phyloP scores from a whole-genome alignment of 2,329 filamentous ascomycete species.

The Zasmidium citrigriseum region DNA sequence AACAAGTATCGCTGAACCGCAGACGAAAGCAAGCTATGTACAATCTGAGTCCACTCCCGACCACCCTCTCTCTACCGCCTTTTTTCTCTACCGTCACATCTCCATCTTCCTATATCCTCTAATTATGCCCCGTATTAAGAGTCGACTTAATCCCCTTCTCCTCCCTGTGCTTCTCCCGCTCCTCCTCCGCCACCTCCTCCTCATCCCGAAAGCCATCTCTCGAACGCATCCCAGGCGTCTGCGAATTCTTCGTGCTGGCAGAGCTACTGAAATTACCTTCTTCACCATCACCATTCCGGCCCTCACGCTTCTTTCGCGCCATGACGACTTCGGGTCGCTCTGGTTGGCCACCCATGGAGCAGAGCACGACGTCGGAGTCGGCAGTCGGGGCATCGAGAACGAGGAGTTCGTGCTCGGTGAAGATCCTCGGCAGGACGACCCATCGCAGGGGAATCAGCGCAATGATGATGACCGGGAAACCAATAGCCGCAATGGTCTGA shows the following conservation, averaged over 20 bases:
- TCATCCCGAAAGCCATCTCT: slow-evolving; percentile 28
- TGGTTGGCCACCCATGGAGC: slow-evolving; percentile 53
- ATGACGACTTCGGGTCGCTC: slow-evolving; percentile 38
- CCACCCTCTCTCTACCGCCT: background rate
- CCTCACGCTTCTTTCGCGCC: slow-evolving; percentile 25
- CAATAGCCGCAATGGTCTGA: slow-evolving; percentile 61
- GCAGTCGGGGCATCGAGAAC: slow-evolving; percentile 58
- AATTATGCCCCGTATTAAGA: slow-evolving; percentile 25
- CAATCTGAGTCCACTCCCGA: background rate
- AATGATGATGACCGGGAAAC: slow-evolving; percentile 60
- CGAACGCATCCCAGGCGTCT: slow-evolving; percentile 20
- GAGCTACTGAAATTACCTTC: slow-evolving; percentile 19
- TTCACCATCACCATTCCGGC: slow-evolving; percentile 28
- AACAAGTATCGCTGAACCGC: background rate
- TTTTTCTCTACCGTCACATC: background rate
- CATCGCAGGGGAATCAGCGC: slow-evolving; percentile 57
- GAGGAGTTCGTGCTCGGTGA: slow-evolving; percentile 49
- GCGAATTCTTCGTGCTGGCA: slow-evolving; percentile 12
- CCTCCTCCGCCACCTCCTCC: slow-evolving; percentile 20
- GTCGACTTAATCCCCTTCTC: slow-evolving; percentile 23
- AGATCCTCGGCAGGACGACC: slow-evolving; percentile 53
- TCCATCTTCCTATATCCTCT: background rate
- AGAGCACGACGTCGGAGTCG: slow-evolving; percentile 55
- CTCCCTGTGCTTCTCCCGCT: slow-evolving; percentile 19
- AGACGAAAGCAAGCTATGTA: background rate